Evolutionary conservation across 352 stramenopile species (phyloP).

Genomic region (Globisporangium viniferum): DNA sequence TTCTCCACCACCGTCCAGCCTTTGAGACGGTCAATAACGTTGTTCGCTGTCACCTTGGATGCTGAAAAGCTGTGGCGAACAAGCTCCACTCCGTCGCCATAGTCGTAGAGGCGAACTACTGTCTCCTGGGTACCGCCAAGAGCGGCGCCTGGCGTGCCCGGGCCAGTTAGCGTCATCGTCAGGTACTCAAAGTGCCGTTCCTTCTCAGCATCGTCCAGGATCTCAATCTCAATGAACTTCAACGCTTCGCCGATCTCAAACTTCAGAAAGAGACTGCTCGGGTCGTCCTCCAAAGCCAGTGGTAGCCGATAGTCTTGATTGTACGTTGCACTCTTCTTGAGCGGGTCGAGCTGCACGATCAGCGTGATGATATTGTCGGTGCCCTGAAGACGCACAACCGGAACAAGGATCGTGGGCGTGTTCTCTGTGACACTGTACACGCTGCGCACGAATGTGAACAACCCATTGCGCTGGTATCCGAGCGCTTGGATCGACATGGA

Average conservation of each 20-base stretch:
- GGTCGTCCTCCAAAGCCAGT: conserved; percentile 18
- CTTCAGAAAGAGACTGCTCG: conserved; percentile 31
- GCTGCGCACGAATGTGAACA: conserved; percentile 58
- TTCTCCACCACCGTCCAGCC: conserved; percentile 61
- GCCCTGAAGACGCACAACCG: conserved; percentile 53
- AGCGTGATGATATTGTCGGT: conserved; percentile 36
- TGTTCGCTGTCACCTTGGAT: not conserved
- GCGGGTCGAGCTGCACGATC: conserved; percentile 32
- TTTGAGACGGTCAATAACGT: not conserved
- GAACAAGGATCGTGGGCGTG: conserved; percentile 34
- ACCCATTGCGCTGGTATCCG: conserved; percentile 54
- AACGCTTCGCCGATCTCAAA: conserved; percentile 50
- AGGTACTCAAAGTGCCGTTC: conserved; percentile 56
- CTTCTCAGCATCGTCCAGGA: conserved; percentile 42
- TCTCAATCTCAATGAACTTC: conserved; percentile 43
- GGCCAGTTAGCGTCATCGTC: conserved; percentile 32
- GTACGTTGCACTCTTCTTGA: conserved; percentile 31
- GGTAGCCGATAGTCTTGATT: conserved; percentile 38
- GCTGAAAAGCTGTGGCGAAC: conserved; percentile 29
- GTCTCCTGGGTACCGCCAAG: conserved; percentile 34
- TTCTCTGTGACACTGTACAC: conserved; percentile 64
- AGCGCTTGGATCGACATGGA: conserved; percentile 37
- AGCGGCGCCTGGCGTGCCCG: conserved; percentile 20
- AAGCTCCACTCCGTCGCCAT: conserved; percentile 32
- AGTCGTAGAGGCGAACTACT: conserved; percentile 62